These are phyloP conservation scores for Saturnispora mendoncae DNA, from an alignment of 805 yeast genomes.

Conservation along the genomic window DNA sequence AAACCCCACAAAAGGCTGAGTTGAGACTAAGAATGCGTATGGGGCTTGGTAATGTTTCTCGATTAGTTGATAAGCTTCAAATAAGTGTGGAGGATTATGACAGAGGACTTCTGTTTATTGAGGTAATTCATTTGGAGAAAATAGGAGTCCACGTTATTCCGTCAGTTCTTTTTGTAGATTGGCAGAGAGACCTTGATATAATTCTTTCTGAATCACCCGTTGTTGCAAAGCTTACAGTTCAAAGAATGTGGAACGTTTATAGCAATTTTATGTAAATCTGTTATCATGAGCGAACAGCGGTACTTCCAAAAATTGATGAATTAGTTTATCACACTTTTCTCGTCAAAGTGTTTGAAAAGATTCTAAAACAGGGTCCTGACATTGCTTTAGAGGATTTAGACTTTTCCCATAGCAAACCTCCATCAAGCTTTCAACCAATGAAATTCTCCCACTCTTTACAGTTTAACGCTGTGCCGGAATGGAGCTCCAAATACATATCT, in stretches of 20 bases:
- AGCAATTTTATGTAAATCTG: conserved; percentile 21
- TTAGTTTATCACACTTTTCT: neutral
- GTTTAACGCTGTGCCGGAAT: conserved; percentile 96
- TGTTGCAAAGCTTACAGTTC: conserved; percentile 38
- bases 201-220: conserved; percentile 36
- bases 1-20: conserved; percentile 3
- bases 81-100: conserved; percentile 26
- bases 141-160: conserved; percentile 47
- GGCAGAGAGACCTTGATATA: conserved; percentile 58
- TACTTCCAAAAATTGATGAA: neutral
- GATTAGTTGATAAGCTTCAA: conserved; percentile 18
- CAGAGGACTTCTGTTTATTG: conserved; percentile 60
- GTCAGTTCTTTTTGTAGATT: conserved; percentile 37
- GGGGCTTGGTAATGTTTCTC: conserved; percentile 16
- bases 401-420: neutral
- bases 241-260: conserved; percentile 57
- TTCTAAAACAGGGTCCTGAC: conserved; percentile 1
- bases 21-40: conserved; percentile 1
- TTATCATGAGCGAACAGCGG: neutral
- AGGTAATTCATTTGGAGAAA: conserved; percentile 47
- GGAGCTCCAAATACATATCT: conserved; percentile 89
- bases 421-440: conserved; percentile 36
- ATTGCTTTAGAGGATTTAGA: conserved; percentile 7
- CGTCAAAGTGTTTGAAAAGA: conserved; percentile 1
- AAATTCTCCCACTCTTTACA: conserved; percentile 92